Base-by-base conservation (phyloP, 2,329 filamentous ascomycete species). In the Xylariaceae sp. region DNA sequence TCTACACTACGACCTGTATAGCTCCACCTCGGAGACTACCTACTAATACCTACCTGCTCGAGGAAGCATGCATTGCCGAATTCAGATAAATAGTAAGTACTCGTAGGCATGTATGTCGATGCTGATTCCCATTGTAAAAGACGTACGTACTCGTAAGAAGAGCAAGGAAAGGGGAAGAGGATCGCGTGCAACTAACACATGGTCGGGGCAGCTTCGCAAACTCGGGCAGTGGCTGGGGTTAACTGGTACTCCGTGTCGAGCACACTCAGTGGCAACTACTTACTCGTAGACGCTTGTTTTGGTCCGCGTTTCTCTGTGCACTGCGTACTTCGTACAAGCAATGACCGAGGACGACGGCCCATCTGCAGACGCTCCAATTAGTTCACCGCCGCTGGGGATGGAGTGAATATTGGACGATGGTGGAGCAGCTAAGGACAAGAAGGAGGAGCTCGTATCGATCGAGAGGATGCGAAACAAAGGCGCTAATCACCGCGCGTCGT, bases 11-110 rank as follows among this genome's bases (percentile, higher is more conserved):
- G 17, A 18, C 17, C 18, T 50, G 48, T 55, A 53, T 55, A 55
- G 60, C 58, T 59, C 59, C 59, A 57, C 57, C 37, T 58, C 58
- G 48, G 51, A 56, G 56, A 47, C 42, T 34, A 23, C 23, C 49
- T 50, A 51, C 49, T 6, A 51, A 2, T 23, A 17, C 15, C 11
- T 53, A 23, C 23, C 23, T 30, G 23, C 23, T 30, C 23, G 23
- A 17, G 34, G 50, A 35, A 42, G 50, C 8, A 51, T 47, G 35
- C 30, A 44, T 42, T 13, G 37, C 34, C 15, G 44, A 15, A 42
- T 42, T 11, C 1, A 13, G 13, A 13, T 42, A 42, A 42, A 42
- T 42, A 42, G 7, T 10, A 42, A 42, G 37, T 10, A 42, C 1
- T 18, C 17, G 17, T 18, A 18, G 17, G 17, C 17, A 18, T 18